These are phyloP conservation scores for Pythium apleroticum DNA, from an alignment of 352 stramenopile genomes.

Conservation along the genomic window DNA sequence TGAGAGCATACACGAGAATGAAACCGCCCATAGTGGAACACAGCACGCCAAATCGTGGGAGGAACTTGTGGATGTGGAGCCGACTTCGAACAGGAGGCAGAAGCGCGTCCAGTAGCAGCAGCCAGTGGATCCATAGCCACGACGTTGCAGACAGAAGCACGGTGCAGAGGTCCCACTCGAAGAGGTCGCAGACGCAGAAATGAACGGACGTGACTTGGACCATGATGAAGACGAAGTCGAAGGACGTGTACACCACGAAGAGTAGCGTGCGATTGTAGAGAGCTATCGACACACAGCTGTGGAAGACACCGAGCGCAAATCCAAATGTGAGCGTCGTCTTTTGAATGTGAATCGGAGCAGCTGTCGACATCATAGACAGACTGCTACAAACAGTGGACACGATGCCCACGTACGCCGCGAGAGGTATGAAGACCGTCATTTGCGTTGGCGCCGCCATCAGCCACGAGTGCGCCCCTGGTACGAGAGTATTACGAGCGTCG, in stretches of 20 bases:
- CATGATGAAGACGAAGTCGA: conserved; percentile 27
- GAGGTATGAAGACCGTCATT: neutral
- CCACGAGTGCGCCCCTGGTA: neutral
- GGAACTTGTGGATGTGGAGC: neutral
- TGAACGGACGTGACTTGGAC: conserved; percentile 20
- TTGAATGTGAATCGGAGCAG: neutral
- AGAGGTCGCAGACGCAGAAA: conserved; percentile 22
- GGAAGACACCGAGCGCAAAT: conserved; percentile 7
- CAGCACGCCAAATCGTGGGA: conserved; percentile 5
- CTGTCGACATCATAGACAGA: neutral
- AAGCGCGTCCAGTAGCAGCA: conserved; percentile 15
- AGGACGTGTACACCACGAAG: conserved; percentile 15
- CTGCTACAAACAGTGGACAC: neutral
- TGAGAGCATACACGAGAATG: conserved; percentile 12
- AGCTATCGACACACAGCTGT: conserved; percentile 1
- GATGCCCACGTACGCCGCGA: neutral
- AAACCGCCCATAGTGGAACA: neutral
- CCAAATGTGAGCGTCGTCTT: neutral
- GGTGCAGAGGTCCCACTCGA: conserved; percentile 8
- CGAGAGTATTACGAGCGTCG: conserved; percentile 11
- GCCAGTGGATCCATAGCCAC: conserved; percentile 21
- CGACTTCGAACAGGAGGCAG: conserved; percentile 8
- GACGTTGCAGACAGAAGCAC: conserved; percentile 6
- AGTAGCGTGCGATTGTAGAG: conserved; percentile 23
- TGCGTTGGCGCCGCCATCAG: neutral